These are phyloP conservation scores for Cutaneotrichosporon dermatis DNA, from an alignment of 1,284 basidiomycete species.

Conservation along the genomic window DNA sequence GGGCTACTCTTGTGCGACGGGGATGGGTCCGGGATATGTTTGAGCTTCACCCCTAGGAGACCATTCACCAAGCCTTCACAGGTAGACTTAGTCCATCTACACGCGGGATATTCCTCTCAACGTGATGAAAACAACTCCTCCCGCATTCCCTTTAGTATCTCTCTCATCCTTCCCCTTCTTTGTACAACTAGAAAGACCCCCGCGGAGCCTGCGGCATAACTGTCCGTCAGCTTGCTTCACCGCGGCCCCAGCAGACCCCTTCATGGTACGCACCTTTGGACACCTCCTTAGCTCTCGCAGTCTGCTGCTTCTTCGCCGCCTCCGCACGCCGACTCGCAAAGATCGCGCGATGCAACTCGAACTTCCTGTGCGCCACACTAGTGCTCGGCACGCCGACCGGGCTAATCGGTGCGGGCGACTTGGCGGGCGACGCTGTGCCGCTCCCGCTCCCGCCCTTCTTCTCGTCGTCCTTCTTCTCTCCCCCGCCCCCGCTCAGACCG, in stretches of 20 bases:
- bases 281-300: conserved; percentile 43
- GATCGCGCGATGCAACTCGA: conserved; percentile 42
- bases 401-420: conserved; percentile 10
- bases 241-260: background rate
- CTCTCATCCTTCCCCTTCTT: too few relatives aligned
- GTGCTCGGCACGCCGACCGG: conserved; percentile 15
- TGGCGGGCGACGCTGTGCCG: background rate
- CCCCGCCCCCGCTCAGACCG: background rate
- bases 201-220: conserved; percentile 27
- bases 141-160: too few relatives aligned
- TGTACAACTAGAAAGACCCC: conserved; percentile 17
- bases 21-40: background rate
- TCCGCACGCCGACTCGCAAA: conserved; percentile 44
- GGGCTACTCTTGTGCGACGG: background rate
- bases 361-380: conserved; percentile 37
- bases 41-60: background rate
- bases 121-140: background rate
- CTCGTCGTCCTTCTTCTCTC: conserved; percentile 1
- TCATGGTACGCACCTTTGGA: conserved; percentile 32
- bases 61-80: too few relatives aligned
- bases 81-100: too few relatives aligned
- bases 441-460: conserved; percentile 1
- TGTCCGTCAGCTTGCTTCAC: background rate
- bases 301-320: conserved; percentile 34
- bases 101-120: too few relatives aligned